Base-by-base conservation (phyloP, 805 yeast species). In the Wickerhamiella allomyrinae region DNA sequence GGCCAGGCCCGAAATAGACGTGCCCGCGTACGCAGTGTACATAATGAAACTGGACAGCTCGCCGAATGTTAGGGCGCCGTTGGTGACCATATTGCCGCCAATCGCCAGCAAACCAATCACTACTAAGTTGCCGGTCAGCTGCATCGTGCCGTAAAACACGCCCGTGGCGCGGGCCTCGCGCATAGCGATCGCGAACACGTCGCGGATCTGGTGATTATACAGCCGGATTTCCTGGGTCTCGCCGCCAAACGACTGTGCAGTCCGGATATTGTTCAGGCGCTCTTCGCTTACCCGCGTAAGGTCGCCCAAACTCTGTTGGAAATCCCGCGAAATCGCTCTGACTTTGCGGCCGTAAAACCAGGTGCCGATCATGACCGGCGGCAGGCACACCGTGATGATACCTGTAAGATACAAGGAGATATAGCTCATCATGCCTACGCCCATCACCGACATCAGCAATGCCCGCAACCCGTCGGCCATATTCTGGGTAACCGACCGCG, bases 21-120 rank as follows among this genome's bases (percentile, higher is more conserved):
- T 69, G 0, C 95, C 97, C 2, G 95, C 81, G 59, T 83, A 89
- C 1, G 84, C 84, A 0, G 96, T 91, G 62, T 89, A 89, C 91
- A 89, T 81, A 77, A 87, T 79, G 59, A 86, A 89, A 40, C 94
- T 80, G 5, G 94, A 79, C 35, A 89, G 68, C 53, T 87, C 95
- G 41, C 97, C 97, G 31, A 86, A 72, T 0, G 93, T 73, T 44
- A 89, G 61, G 34, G 75, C 74, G 0, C 95, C 95, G 29, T 64
- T 63, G 29, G 77, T 68, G 20, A 89, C 91, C 77, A 89, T 76
- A 41, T 74, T 71, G 1, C 94, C 79, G 3, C 97, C 97, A 15
- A 83, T 67, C 5, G 80, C 73, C 23, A 89, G 67, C 42, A 89
- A 62, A 1, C 85, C 79, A n/a, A 89, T 63, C 38, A 89, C 61